phyloP scores from a whole-genome alignment of 2,329 filamentous ascomycete genomes.

The Drechslera avenae region DNA sequence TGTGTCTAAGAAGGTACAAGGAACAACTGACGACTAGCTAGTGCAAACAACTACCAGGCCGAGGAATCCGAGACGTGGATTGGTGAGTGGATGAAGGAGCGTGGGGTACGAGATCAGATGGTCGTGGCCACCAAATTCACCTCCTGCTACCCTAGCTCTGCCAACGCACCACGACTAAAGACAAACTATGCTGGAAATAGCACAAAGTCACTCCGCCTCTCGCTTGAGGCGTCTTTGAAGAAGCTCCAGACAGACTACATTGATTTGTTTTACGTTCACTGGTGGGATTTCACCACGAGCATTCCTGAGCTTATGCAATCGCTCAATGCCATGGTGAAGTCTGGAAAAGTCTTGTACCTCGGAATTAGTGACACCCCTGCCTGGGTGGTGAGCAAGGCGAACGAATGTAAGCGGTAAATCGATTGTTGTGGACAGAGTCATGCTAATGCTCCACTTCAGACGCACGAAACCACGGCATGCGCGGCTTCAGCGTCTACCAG shows the following conservation, averaged over 20 bases:
- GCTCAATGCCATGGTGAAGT: conserved; percentile 42
- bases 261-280: conserved; percentile 49
- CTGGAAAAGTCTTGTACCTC: conserved; percentile 49
- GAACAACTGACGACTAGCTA: conserved; percentile 23
- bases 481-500: conserved; percentile 72
- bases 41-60: conserved; percentile 55
- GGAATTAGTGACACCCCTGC: conserved; percentile 48
- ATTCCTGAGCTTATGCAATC: conserved; percentile 49
- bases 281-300: conserved; percentile 49
- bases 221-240: conserved; percentile 48
- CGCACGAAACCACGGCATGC: conserved; percentile 71
- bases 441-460: conserved; percentile 46
- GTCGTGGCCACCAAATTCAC: conserved; percentile 63
- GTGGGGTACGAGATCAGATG: conserved; percentile 55
- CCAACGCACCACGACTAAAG: conserved; percentile 32
- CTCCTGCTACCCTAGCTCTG: conserved; percentile 32
- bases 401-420: conserved; percentile 46
- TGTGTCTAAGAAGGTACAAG: neutral
- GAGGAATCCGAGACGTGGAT: conserved; percentile 57
- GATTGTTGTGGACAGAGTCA: neutral
- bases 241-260: conserved; percentile 52
- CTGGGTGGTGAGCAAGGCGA: conserved; percentile 54
- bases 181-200: conserved; percentile 53
- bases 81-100: conserved; percentile 58
- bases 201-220: conserved; percentile 47